phyloP scores from a whole-genome alignment of 805 yeast genomes.

The Metschnikowia chrysomelidarum region DNA sequence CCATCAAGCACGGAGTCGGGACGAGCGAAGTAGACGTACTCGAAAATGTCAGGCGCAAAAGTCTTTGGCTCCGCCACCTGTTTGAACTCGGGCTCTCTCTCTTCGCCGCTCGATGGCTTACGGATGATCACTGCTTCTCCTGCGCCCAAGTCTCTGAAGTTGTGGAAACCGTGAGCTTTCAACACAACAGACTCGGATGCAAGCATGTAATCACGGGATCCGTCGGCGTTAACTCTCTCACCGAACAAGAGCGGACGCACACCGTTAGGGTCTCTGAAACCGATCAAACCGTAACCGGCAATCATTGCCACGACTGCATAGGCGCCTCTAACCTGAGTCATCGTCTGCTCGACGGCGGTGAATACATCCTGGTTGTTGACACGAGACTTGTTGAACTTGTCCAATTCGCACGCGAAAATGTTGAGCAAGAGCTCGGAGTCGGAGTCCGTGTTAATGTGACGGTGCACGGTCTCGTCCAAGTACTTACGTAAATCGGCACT shows the following conservation, averaged over 20 bases:
- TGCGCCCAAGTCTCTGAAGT: slow-evolving; percentile 79
- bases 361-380: slow-evolving; percentile 89
- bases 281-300: slow-evolving; percentile 94
- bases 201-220: slow-evolving; percentile 82
- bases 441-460: slow-evolving; percentile 96
- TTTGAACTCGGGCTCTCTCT: slow-evolving; percentile 68
- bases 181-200: slow-evolving; percentile 95
- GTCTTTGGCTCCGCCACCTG: slow-evolving; percentile 78
- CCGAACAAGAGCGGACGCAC: slow-evolving; percentile 90
- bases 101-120: slow-evolving; percentile 47
- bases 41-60: slow-evolving; percentile 94
- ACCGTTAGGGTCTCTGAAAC: slow-evolving; percentile 97
- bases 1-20: slow-evolving; percentile 97
- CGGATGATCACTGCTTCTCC: slow-evolving; percentile 97
- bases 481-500: slow-evolving; percentile 71
- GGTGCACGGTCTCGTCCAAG: slow-evolving; percentile 90
- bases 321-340: slow-evolving; percentile 85
- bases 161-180: slow-evolving; percentile 83
- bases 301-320: slow-evolving; percentile 93
- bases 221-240: slow-evolving; percentile 67
- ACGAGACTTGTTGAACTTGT: slow-evolving; percentile 87
- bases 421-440: slow-evolving; percentile 91
- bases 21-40: slow-evolving; percentile 96
- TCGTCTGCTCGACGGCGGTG: slow-evolving; percentile 80
- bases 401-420: slow-evolving; percentile 88